Percentiles rank a stretch among this genome's conserved stretches.
Evolutionary conservation across 164 flowering plant genomes (phyloP).

Genomic region (Cinnamomum chago): DNA sequence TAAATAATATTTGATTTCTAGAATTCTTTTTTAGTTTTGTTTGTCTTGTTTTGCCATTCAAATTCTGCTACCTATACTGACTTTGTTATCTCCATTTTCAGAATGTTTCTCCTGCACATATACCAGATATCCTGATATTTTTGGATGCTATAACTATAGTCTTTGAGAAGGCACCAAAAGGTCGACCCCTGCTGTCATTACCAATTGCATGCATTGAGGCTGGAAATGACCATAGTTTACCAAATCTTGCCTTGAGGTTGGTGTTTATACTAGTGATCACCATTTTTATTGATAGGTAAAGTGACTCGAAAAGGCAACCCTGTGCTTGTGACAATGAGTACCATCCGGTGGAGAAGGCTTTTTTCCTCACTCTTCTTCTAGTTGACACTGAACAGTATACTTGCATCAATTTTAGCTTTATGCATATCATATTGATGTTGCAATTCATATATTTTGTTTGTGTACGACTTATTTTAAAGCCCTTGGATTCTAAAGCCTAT

Average conservation of each 20-base stretch:
- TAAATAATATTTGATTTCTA: background rate
- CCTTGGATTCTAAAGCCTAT: too few relatives aligned
- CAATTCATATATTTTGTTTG: too few relatives aligned
- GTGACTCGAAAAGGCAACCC: too few relatives aligned
- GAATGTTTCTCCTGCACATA: constrained; percentile 85
- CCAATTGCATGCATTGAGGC: constrained; percentile 91
- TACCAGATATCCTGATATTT: constrained; percentile 68
- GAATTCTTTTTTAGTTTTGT: background rate
- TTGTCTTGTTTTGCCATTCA: constrained; percentile 1
- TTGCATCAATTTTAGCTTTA: too few relatives aligned
- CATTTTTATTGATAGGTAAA: too few relatives aligned
- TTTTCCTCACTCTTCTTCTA: too few relatives aligned
- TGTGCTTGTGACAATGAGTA: too few relatives aligned
- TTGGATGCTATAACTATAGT: constrained; percentile 84
- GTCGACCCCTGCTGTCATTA: constrained; percentile 60
- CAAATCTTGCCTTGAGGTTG: constrained; percentile 89
- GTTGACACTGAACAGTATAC: too few relatives aligned
- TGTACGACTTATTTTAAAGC: too few relatives aligned
- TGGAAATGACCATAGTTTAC: constrained; percentile 68
- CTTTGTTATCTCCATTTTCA: constrained; percentile 31
- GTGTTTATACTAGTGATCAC: constrained; percentile 9
- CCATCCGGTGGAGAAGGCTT: too few relatives aligned
- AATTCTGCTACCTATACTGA: constrained; percentile 1
- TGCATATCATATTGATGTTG: too few relatives aligned
- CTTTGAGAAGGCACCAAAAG: constrained; percentile 80